Evolutionary conservation across 1,139 yeast genomes (phyloP).

Genomic region (Scheffersomyces illinoinensis): DNA sequence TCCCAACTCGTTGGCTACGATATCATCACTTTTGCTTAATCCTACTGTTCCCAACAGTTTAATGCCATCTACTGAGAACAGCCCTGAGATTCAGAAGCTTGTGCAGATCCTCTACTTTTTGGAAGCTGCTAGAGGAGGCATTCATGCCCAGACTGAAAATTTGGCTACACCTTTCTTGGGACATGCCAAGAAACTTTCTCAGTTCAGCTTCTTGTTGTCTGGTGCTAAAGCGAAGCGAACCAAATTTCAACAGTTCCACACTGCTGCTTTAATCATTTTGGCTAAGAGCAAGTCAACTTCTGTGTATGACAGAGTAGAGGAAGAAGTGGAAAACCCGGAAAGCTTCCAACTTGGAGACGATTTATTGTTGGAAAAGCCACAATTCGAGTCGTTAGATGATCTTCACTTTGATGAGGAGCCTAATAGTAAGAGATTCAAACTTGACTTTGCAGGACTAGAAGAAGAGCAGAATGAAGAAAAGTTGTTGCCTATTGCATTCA

Average conservation of each 20-base stretch:
- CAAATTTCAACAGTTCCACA: constrained; percentile 69
- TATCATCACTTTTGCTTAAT: constrained; percentile 41
- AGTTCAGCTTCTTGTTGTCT: constrained; percentile 66
- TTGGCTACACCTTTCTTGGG: constrained; percentile 51
- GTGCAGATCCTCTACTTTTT: constrained; percentile 53
- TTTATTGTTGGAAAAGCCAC: constrained; percentile 72
- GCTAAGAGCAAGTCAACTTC: constrained; percentile 57
- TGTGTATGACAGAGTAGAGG: constrained; percentile 18
- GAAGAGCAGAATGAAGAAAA: constrained; percentile 30
- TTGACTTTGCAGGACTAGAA: constrained; percentile 26
- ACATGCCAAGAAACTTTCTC: constrained; percentile 58
- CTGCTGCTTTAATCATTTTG: constrained; percentile 74
- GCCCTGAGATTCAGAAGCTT: constrained; percentile 29
- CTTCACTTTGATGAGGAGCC: constrained; percentile 35
- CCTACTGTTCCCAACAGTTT: constrained; percentile 31
- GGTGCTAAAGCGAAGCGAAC: constrained; percentile 92
- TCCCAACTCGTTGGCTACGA: constrained; percentile 44
- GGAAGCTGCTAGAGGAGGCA: constrained; percentile 65
- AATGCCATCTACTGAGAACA: constrained; percentile 26
- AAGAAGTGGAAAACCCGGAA: constrained; percentile 41
- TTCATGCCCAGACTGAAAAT: constrained; percentile 63
- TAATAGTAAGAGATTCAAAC: constrained; percentile 41
- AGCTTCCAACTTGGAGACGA: constrained; percentile 73
- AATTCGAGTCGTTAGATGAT: constrained; percentile 61
- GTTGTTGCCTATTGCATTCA: constrained; percentile 61